phyloP scores from a whole-genome alignment of 1,139 yeast genomes.

The Lodderomyces parapsilosis region DNA sequence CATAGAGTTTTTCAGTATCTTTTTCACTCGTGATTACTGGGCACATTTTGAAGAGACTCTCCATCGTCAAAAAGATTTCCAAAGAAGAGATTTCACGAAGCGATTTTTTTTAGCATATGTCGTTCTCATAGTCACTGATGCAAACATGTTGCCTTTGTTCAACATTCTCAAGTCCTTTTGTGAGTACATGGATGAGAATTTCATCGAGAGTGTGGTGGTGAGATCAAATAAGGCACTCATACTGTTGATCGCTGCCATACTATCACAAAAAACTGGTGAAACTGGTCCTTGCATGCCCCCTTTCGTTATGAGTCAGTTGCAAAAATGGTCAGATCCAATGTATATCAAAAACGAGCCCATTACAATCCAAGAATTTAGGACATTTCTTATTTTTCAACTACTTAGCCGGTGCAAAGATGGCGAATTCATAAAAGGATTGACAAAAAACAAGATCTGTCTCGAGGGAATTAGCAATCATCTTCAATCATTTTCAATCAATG shows the following conservation, averaged over 20 bases:
- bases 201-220: slow-evolving; percentile 11
- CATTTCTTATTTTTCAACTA: slow-evolving; percentile 32
- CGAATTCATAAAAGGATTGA: slow-evolving; percentile 18
- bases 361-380: slow-evolving; percentile 31
- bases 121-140: slow-evolving; percentile 2
- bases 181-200: slow-evolving; percentile 18
- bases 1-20: slow-evolving; percentile 21
- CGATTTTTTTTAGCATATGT: slow-evolving; percentile 10
- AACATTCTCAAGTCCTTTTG: slow-evolving; percentile 12
- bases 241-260: slow-evolving; percentile 11
- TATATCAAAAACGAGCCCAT: slow-evolving; percentile 34
- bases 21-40: slow-evolving; percentile 25
- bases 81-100: slow-evolving; percentile 21
- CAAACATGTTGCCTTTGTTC: slow-evolving; percentile 10
- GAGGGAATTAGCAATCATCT: slow-evolving; percentile 45
- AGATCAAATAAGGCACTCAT: slow-evolving; percentile 9
- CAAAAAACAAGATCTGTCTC: slow-evolving; percentile 31
- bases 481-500: slow-evolving; percentile 40
- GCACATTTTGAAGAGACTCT: slow-evolving; percentile 17
- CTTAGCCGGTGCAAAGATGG: slow-evolving; percentile 17
- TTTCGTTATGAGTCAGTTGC: slow-evolving; percentile 16
- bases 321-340: slow-evolving; percentile 31
- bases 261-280: slow-evolving; percentile 8
- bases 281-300: slow-evolving; percentile 9
- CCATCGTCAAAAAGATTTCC: slow-evolving; percentile 25